A percentile compares a stretch with the other conserved stretches of the same genome.
Conservation (phyloP, 345 rosid species). For the Sonneratia alba region DNA sequence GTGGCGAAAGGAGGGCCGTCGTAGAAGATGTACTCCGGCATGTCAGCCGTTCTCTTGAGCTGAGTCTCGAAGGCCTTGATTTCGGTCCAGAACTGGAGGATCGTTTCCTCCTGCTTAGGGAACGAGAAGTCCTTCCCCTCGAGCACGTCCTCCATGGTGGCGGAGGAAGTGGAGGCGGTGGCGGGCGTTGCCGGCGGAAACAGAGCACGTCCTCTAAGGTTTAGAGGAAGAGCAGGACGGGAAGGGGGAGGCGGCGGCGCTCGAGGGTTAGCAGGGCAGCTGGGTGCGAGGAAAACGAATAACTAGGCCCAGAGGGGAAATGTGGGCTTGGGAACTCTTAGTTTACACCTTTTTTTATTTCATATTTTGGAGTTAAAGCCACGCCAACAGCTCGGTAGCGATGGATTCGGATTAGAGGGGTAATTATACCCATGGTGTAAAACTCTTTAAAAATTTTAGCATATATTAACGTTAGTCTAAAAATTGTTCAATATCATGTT, state of each 20-base stretch:
- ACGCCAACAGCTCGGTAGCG: too few species aligned
- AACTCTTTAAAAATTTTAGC: too few species aligned
- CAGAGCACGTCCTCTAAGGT: not conserved
- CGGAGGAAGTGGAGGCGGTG: constrained; percentile 2
- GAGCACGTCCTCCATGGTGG: constrained; percentile 76
- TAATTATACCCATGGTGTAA: too few species aligned
- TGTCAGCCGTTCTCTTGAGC: constrained; percentile 39
- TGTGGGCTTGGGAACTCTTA: not conserved
- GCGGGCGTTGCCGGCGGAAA: not conserved
- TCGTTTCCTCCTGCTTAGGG: constrained; percentile 59
- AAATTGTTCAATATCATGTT: too few species aligned
- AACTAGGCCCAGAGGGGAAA: not conserved
- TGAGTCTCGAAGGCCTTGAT: constrained; percentile 86
- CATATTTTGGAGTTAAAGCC: not conserved
- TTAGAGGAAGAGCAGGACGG: not conserved
- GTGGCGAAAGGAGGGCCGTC: constrained; percentile 99
- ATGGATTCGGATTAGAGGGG: too few species aligned
- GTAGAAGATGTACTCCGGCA: constrained; percentile 80
- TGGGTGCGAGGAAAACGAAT: not conserved
- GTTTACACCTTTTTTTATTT: not conserved
- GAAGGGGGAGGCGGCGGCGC: not conserved
- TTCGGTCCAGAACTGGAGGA: constrained; percentile 48
- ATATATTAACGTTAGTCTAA: too few species aligned
- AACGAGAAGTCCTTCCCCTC: constrained; percentile 88
- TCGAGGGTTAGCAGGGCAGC: not conserved